Evolutionary conservation across 495 filamentous ascomycete genomes (phyloP).

Genomic region (Penicillium bovifimosum): DNA sequence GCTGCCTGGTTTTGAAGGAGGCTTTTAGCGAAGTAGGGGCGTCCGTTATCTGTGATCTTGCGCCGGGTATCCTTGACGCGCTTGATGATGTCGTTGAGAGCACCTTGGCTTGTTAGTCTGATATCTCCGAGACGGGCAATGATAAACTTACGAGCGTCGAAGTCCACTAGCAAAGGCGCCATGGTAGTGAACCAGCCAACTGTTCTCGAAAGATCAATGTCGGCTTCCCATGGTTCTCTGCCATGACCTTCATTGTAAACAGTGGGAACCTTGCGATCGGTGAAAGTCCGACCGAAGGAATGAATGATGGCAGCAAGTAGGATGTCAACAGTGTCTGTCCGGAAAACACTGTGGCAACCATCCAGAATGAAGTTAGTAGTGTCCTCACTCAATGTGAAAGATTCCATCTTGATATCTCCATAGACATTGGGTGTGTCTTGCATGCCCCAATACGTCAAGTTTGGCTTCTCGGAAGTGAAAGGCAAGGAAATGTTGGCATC

Average conservation of each 20-base stretch:
- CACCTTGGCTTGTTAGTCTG: slow-evolving; percentile 9
- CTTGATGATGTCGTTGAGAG: slow-evolving; percentile 35
- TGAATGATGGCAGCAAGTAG: slow-evolving; percentile 45
- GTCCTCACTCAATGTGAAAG: slow-evolving; percentile 40
- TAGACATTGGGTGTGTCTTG: slow-evolving; percentile 41
- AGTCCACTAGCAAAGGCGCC: slow-evolving; percentile 37
- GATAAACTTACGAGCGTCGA: slow-evolving; percentile 27
- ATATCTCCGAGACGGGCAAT: background rate
- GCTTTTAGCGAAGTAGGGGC: slow-evolving; percentile 45
- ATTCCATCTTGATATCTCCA: slow-evolving; percentile 40
- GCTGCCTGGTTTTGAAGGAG: slow-evolving; percentile 42
- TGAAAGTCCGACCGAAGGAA: slow-evolving; percentile 45
- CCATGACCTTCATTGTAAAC: slow-evolving; percentile 56
- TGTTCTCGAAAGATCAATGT: slow-evolving; percentile 49
- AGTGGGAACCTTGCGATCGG: slow-evolving; percentile 50
- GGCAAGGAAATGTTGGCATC: slow-evolving; percentile 25
- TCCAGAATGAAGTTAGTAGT: slow-evolving; percentile 41
- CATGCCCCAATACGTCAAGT: slow-evolving; percentile 51
- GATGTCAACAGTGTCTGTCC: slow-evolving; percentile 51
- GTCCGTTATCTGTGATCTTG: slow-evolving; percentile 34
- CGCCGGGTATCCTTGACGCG: slow-evolving; percentile 44
- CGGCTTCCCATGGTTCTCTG: slow-evolving; percentile 45
- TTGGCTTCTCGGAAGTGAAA: slow-evolving; percentile 26
- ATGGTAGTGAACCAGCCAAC: slow-evolving; percentile 61
- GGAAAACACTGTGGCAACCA: slow-evolving; percentile 40